Percentiles rank a stretch among this genome's conserved stretches.
phyloP scores from a whole-genome alignment of 1,139 yeast genomes.

The Kurtzmaniella quercitrusa region DNA sequence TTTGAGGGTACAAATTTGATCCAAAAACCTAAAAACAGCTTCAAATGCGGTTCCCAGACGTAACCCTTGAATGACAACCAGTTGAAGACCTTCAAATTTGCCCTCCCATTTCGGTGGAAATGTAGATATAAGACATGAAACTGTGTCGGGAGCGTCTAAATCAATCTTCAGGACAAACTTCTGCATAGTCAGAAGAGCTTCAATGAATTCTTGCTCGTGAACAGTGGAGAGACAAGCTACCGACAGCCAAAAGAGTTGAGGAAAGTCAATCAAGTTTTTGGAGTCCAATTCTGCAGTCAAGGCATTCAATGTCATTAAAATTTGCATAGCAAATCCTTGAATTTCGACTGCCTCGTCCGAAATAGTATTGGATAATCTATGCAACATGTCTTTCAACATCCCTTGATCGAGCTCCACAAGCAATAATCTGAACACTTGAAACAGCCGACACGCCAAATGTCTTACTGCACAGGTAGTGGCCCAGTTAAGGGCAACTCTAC shows the following conservation, averaged over 20 bases:
- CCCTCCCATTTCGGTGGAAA: conserved; percentile 98
- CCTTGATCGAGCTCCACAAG: conserved; percentile 74
- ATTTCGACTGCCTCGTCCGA: conserved; percentile 86
- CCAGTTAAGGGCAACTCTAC: conserved; percentile 80
- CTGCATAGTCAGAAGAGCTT: conserved; percentile 74
- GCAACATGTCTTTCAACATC: conserved; percentile 92
- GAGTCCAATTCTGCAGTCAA: conserved; percentile 81
- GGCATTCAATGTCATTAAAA: conserved; percentile 90
- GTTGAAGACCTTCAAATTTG: conserved; percentile 82
- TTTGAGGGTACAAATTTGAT: conserved; percentile 60
- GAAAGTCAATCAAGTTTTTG: conserved; percentile 76
- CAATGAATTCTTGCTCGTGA: conserved; percentile 91
- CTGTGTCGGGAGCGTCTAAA: conserved; percentile 80
- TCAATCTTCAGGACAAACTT: conserved; percentile 86
- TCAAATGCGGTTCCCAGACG: conserved; percentile 80
- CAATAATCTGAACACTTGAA: conserved; percentile 84
- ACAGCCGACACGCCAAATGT: conserved; percentile 94
- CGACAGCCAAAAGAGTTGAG: conserved; percentile 93
- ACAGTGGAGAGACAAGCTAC: conserved; percentile 89
- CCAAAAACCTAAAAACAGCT: conserved; percentile 68
- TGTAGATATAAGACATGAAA: conserved; percentile 73
- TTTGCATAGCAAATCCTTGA: conserved; percentile 97
- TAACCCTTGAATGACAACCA: conserved; percentile 72
- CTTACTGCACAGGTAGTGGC: conserved; percentile 97
- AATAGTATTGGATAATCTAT: conserved; percentile 86